Percentiles rank a stretch among this genome's conserved stretches.
phyloP scores from a whole-genome alignment of 2,329 filamentous ascomycete species.

The Pseudohalonectria lignicola region DNA sequence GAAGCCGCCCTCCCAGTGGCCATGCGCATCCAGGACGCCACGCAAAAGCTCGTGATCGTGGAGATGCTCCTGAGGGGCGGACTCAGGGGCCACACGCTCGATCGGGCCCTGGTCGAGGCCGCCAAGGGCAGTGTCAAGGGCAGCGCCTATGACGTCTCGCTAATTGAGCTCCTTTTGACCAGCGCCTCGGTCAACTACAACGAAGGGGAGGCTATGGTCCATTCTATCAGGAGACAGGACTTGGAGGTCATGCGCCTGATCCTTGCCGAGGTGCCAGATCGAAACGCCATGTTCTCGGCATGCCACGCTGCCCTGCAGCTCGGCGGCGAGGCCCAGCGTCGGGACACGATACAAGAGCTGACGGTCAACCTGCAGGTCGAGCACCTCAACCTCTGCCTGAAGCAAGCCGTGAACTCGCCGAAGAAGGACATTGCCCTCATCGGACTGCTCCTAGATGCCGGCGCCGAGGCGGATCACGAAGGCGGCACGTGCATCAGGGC shows the following conservation, averaged over 20 bases:
- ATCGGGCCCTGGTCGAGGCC: conserved; percentile 12
- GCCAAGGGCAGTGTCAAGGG: conserved; percentile 6
- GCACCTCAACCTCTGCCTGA: conserved; percentile 13
- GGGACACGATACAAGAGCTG: conserved; percentile 7
- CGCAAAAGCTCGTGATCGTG: conserved; percentile 8
- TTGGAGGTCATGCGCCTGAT: conserved; percentile 11
- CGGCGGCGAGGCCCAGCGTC: conserved; percentile 5
- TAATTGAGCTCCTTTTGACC: conserved; percentile 11
- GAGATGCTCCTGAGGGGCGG: conserved; percentile 10
- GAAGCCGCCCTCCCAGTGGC: conserved; percentile 12
- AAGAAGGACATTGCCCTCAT: conserved; percentile 10
- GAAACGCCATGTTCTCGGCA: conserved; percentile 11
- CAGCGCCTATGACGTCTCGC: conserved; percentile 7
- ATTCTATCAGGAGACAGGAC: conserved; percentile 12
- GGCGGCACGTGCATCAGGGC: conserved; percentile 13
- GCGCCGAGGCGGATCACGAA: conserved; percentile 12
- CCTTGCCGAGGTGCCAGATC: conserved; percentile 9
- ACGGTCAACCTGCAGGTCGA: conserved; percentile 9
- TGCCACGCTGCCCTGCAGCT: conserved; percentile 10
- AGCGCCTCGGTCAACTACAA: conserved; percentile 14
- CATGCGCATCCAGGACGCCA: conserved; percentile 7
- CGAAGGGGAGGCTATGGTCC: conserved; percentile 13
- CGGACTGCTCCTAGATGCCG: conserved; percentile 11
- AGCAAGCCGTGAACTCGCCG: conserved; percentile 9
- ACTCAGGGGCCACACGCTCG: conserved; percentile 10